Evolutionary conservation across 2,329 filamentous ascomycete species (phyloP).

Genomic region (Xylariaceae sp.): DNA sequence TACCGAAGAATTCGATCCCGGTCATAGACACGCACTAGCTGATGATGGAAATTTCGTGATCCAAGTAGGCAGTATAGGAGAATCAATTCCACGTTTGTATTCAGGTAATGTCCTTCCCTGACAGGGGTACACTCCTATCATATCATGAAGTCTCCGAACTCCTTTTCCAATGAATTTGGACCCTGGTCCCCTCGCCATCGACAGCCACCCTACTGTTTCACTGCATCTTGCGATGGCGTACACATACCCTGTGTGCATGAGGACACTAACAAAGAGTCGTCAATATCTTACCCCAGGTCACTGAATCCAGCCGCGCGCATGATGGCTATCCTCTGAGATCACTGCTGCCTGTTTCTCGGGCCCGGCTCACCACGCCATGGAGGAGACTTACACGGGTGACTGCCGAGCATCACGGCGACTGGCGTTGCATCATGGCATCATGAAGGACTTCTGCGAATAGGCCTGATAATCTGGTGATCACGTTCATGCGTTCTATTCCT

Average conservation of each 20-base stretch:
- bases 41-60: background rate
- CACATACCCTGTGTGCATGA: conserved; percentile 1
- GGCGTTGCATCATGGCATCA: conserved; percentile 2
- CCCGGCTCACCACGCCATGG: background rate
- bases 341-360: conserved; percentile 7
- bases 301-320: conserved; percentile 16
- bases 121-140: background rate
- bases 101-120: background rate
- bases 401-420: background rate
- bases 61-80: background rate
- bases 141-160: conserved; percentile 1
- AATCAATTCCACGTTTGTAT: background rate
- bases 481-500: conserved; percentile 11
- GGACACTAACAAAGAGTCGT: background rate
- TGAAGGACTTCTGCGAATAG: background rate
- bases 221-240: conserved; percentile 12
- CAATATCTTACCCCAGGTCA: conserved; percentile 10
- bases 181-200: background rate
- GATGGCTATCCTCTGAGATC: background rate
- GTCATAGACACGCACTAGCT: background rate
- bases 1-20: background rate
- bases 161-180: conserved; percentile 9
- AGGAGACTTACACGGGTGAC: background rate
- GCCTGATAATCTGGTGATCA: background rate
- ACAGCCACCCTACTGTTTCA: conserved; percentile 4